phyloP scores from a whole-genome alignment of 2,329 filamentous ascomycete genomes.

The Cladosporium sphaerospermum region DNA sequence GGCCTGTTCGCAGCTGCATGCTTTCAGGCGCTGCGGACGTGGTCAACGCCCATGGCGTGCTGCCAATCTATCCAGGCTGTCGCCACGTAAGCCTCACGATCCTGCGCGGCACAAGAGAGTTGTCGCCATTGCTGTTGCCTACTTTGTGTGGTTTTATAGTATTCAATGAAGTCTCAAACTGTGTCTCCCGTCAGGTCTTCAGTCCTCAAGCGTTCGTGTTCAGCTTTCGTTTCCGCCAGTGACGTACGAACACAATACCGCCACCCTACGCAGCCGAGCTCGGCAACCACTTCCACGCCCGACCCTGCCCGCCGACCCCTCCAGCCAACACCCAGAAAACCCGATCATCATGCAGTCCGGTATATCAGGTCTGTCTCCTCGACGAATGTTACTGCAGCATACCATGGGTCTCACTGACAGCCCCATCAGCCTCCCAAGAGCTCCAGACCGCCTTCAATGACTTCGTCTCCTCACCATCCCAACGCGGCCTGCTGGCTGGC shows the following conservation, averaged over 20 bases:
- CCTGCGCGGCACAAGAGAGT: too few relatives aligned
- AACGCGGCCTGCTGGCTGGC: conserved; percentile 65
- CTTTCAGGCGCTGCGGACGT: too few relatives aligned
- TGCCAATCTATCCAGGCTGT: too few relatives aligned
- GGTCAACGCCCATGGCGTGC: too few relatives aligned
- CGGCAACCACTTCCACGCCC: neutral
- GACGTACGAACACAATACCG: conserved; percentile 1
- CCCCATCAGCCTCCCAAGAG: conserved; percentile 63
- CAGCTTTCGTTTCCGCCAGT: neutral
- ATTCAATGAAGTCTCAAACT: too few relatives aligned
- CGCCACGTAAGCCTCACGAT: too few relatives aligned
- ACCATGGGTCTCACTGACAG: conserved; percentile 7
- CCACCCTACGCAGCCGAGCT: neutral
- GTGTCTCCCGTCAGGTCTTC: too few relatives aligned
- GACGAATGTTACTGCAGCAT: too few relatives aligned
- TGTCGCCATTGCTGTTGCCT: too few relatives aligned
- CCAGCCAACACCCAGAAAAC: neutral
- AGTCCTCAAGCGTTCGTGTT: too few relatives aligned
- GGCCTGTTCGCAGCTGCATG: too few relatives aligned
- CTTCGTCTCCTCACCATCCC: conserved; percentile 55
- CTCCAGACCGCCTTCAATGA: conserved; percentile 66
- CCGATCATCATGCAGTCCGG: conserved; percentile 63
- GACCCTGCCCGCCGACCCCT: neutral
- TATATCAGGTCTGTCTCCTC: conserved; percentile 55
- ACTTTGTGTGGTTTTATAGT: too few relatives aligned